Evolutionary conservation across 257 asterid species (phyloP), one percentile per base, ranked within the genome.

Genomic region (Knoxia roxburghii): DNA sequence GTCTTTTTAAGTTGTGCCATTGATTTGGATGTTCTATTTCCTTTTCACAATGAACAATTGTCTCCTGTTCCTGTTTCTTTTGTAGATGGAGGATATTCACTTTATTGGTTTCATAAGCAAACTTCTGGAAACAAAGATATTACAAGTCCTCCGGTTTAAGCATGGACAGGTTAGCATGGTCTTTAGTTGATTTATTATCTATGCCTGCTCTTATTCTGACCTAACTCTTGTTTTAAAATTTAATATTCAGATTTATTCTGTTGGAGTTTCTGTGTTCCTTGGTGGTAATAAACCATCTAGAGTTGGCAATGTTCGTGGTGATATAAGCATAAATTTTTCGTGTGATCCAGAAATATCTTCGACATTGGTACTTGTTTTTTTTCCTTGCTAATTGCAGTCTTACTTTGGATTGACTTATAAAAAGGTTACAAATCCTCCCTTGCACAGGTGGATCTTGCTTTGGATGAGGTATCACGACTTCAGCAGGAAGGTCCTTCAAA

Each of bases 201-300:
- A 65, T 45, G 32, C 48, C 40, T 61, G 65, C 40, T 59, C 60
- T 33, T 50, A 54, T 60, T 76, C 23, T 37, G 13, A 33, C 65
- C 73, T 72, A 61, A 73, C 65, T 32, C 63, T 72, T 72, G 49
- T 43, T 21, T 26, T 54, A 59, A 69, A 59, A 74, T 63, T 69
- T 72, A 62, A 68, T 56, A 57, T 41, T 49, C 82, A 91, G 96
- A 87, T 91, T 71, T 91, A 91, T 85, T 79, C 95, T n/a, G 95
- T 95, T 75, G 98, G 95, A 67, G 96, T 91, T 81, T 87, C 95
- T 58, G 96, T 86, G 54, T 89, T 89, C 72, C 96, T 89, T 79
- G 98, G 98, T 68, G 98, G 98, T 74, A 91, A 89, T 76, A 91
- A 79, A 73, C 98, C 98, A 57, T 89, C 98, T 53, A 89, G 88